phyloP scores from a whole-genome alignment of 2,329 filamentous ascomycete genomes.

The Aureobasidium sp. region DNA sequence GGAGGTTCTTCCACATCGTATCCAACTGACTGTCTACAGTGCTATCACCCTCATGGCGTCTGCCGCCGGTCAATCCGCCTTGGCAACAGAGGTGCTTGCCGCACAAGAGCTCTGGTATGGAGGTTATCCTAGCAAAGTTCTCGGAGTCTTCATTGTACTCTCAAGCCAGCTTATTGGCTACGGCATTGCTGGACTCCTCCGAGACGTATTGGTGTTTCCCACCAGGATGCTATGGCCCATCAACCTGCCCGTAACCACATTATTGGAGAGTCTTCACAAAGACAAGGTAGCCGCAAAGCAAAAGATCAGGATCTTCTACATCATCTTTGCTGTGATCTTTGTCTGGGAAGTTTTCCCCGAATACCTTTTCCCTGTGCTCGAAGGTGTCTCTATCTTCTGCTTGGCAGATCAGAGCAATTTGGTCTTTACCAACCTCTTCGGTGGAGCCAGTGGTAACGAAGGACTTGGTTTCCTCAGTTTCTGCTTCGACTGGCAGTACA shows the following conservation, averaged over 20 bases:
- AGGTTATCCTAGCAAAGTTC: constrained; percentile 33
- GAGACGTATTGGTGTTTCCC: constrained; percentile 41
- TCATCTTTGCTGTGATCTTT: constrained; percentile 35
- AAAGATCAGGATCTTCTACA: constrained; percentile 37
- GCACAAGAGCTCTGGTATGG: constrained; percentile 44
- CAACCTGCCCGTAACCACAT: constrained; percentile 31
- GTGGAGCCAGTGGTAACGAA: constrained; percentile 42
- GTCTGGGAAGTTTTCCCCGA: constrained; percentile 45
- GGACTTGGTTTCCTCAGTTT: constrained; percentile 38
- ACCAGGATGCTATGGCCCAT: constrained; percentile 44
- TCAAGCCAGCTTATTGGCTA: constrained; percentile 46
- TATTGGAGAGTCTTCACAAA: constrained; percentile 36
- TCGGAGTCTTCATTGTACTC: constrained; percentile 40
- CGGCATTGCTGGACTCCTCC: constrained; percentile 43
- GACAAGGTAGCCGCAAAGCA: constrained; percentile 34
- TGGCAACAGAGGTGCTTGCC: constrained; percentile 37
- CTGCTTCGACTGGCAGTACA: constrained; percentile 42
- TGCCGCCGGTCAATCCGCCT: constrained; percentile 30
- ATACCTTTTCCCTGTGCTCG: constrained; percentile 40
- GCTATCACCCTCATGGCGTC: constrained; percentile 40
- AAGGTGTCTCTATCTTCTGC: constrained; percentile 40
- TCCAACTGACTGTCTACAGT: not conserved
- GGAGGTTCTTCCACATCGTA: no score
- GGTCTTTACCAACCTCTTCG: constrained; percentile 45
- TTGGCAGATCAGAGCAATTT: constrained; percentile 38